Base-by-base conservation (phyloP, 2,329 filamentous ascomycete species). In the Clathrospora elynae region DNA sequence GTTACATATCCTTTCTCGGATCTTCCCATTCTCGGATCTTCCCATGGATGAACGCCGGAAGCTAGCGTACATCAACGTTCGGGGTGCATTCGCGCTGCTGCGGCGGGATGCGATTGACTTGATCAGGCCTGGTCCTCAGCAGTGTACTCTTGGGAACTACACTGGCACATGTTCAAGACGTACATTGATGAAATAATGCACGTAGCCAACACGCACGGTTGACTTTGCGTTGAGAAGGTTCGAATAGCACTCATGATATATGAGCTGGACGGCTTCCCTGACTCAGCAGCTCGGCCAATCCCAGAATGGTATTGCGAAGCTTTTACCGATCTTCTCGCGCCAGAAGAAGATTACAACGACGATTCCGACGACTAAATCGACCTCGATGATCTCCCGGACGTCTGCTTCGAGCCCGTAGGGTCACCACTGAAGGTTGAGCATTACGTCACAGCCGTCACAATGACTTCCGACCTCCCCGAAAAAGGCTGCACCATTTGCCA, bases 401-500 rank as follows among this genome's bases (percentile, higher is more conserved):
- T 35, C 32, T 35, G 20, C 20, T 35, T 35, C 11, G 9, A 35
- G n/a, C 20, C 32, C 17, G 13, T 35, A 2, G n/a, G 33, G 0
- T 22, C 33, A 6, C 3, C 12, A 14, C 22, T 35, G 20, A 25
- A 19, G 22, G 10, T 12, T 6, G 11, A 35, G 25, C 8, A 35
- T 12, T 5, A 35, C 11, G 33, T 14, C 10, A 16, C n/a, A 8
- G 14, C 33, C 11, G 10, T 25, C 12, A 25, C 14, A 11, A 8
- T 16, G 10, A n/a, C 6, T 12, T n/a, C 13, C 16, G 33, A 18
- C 25, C 20, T 25, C 9, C 6, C 9, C 10, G 14, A 25, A 25
- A 20, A 16, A 35, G 33, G 25, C 33, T 35, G 33, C 6, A n/a
- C 14, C 2, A 35, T 35, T 10, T 35, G 33, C 22, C 13, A 22